phyloP scores from a whole-genome alignment of 169 alveolate genomes.

The Cryptosporidium bovis region DNA sequence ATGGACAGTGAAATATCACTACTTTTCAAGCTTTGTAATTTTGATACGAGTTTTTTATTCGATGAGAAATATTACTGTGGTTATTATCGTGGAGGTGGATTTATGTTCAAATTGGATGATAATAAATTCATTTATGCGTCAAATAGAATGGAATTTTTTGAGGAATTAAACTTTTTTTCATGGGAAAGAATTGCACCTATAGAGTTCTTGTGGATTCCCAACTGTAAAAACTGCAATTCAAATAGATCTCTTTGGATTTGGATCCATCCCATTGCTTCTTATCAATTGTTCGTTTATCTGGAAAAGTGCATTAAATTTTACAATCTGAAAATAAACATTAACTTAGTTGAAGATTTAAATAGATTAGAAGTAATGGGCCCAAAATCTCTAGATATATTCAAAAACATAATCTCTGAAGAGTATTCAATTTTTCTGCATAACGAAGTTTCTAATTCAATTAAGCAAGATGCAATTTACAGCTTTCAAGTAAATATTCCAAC shows the following conservation, averaged over 20 bases:
- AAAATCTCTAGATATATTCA: constrained; percentile 20
- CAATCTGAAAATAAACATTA: constrained; percentile 1
- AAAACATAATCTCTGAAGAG: neutral
- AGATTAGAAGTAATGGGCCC: constrained; percentile 51
- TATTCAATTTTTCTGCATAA: neutral
- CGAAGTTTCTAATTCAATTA: neutral
- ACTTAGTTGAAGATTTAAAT: constrained; percentile 45
- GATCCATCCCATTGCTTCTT: constrained; percentile 68
- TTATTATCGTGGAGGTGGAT: constrained; percentile 57
- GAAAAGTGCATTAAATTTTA: constrained; percentile 31
- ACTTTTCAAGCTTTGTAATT: constrained; percentile 37
- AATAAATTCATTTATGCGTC: neutral
- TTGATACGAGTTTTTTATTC: constrained; percentile 13
- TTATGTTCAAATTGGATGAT: constrained; percentile 6
- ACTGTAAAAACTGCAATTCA: constrained; percentile 28
- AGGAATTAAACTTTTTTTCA: neutral
- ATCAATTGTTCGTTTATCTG: constrained; percentile 35
- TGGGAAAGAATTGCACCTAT: constrained; percentile 72
- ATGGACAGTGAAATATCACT: neutral
- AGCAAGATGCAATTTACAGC: constrained; percentile 11
- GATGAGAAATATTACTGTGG: constrained; percentile 11
- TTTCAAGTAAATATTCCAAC: constrained; percentile 17
- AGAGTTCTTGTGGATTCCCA: constrained; percentile 51
- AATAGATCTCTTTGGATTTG: constrained; percentile 55
- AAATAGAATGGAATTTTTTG: neutral